These are phyloP conservation scores for Saccharum hybrid DNA, from an alignment of 202 grass and related monocot genomes.

Conservation along the genomic window DNA sequence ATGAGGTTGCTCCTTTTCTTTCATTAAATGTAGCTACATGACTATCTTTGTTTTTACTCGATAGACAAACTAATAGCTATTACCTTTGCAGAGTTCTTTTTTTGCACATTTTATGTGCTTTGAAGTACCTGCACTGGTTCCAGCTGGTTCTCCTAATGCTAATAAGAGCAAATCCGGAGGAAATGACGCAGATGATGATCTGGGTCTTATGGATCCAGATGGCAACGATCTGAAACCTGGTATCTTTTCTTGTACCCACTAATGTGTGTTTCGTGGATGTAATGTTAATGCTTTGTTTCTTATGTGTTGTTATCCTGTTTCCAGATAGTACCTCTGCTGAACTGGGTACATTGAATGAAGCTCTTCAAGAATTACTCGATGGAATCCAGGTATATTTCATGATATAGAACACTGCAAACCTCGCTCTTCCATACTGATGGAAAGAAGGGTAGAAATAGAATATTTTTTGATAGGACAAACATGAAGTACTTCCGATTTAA, in stretches of 20 bases:
- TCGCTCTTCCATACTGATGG: slow-evolving; percentile 20
- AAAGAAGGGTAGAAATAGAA: slow-evolving; percentile 13
- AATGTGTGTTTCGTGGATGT: background rate
- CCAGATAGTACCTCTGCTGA: slow-evolving; percentile 73
- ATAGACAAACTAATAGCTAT: slow-evolving; percentile 41
- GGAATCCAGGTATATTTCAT: slow-evolving; percentile 86
- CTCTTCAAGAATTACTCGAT: slow-evolving; percentile 98
- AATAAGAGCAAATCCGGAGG: slow-evolving; percentile 64
- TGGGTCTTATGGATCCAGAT: slow-evolving; percentile 85
- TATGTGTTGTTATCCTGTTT: slow-evolving; percentile 50
- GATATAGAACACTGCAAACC: slow-evolving; percentile 1
- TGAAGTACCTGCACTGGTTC: slow-evolving; percentile 95
- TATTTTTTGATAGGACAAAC: slow-evolving; percentile 11
- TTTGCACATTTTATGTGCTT: slow-evolving; percentile 99
- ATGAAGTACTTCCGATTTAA: slow-evolving; percentile 26
- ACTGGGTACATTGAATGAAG: slow-evolving; percentile 86
- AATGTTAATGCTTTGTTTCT: slow-evolving; percentile 19
- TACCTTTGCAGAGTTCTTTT: slow-evolving; percentile 84
- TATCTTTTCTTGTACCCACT: slow-evolving; percentile 43
- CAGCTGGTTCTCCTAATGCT: slow-evolving; percentile 66
- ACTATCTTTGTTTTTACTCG: slow-evolving; percentile 26
- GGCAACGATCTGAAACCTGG: slow-evolving; percentile 86
- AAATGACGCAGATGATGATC: slow-evolving; percentile 70
- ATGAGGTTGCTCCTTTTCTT: slow-evolving; percentile 65
- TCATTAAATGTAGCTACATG: slow-evolving; percentile 10